Base-by-base conservation (phyloP, 495 filamentous ascomycete genomes). In the Penicillium silybi region DNA sequence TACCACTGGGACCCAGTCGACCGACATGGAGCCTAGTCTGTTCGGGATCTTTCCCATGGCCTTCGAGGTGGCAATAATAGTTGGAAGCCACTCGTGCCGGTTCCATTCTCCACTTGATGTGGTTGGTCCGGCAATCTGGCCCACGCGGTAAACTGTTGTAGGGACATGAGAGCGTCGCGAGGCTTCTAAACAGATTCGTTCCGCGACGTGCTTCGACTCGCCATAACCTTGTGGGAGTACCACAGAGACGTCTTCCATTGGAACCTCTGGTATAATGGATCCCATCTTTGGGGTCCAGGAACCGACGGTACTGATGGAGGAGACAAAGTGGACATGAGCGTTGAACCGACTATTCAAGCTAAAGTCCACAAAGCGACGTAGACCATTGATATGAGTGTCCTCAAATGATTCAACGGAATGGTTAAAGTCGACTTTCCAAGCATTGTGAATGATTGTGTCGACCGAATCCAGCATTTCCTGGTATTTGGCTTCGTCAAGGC, bases 371-470 rank as follows among this genome's bases (percentile, higher is more conserved):
- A 85, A 66, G 41, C 74, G 71, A 29, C 77, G 69, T 18, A 83
- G 71, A 13, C 82, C 78, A 6, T 60, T 59, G 26, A 85, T 73
- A 48, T 81, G 74, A 4, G 76, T 74, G 35, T 80, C 73, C 55
- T 80, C 74, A 38, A 85, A 86, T 0, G 77, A 78, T 35, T 72
- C 70, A 37, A 84, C 62, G 0, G 79, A 62, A 22, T 73, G 70
- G 59, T 85, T 83, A 69, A 85, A 86, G 63, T 87, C 76, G 19
- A 86, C 82, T 3, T 74, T 76, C 84, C 83, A 87, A 27, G 80
- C 78, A 57, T 83, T 84, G 68, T 86, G 82, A 52, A 85, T 81
- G 42, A 85, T 64, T 9, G 73, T 47, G 75, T 82, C 40, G 62
- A 74, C 73, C 4, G 68, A 62, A 10, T 50, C 13, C 20, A 77